phyloP scores from a whole-genome alignment of 768 basidiomycete genomes.

The Mycena rebaudengoi region DNA sequence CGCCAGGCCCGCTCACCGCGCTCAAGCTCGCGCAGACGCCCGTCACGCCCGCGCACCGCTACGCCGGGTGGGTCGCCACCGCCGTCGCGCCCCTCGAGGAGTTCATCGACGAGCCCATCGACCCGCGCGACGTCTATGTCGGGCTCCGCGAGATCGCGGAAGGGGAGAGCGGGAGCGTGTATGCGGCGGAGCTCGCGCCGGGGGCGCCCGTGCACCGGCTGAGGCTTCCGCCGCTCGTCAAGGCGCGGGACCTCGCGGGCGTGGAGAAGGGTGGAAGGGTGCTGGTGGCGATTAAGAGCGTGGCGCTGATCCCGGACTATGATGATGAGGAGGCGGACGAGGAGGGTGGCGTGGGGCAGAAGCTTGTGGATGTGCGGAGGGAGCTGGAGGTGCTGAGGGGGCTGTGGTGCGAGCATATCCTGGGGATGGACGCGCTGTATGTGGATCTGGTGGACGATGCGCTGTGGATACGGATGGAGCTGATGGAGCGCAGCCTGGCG shows the following conservation, averaged over 20 bases:
- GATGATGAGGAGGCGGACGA: too few relatives aligned
- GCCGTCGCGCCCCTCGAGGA: conserved; percentile 66
- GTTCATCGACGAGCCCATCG: conserved; percentile 68
- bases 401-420: conserved; percentile 66
- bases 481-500: conserved; percentile 89
- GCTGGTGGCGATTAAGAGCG: conserved; percentile 81
- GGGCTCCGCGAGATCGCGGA: conserved; percentile 84
- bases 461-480: conserved; percentile 89
- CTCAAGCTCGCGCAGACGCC: conserved; percentile 25
- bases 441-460: conserved; percentile 71
- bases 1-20: conserved; percentile 31
- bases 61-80: conserved; percentile 69
- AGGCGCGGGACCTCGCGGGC: conserved; percentile 49
- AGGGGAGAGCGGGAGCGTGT: conserved; percentile 83
- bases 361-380: conserved; percentile 67
- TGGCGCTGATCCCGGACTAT: conserved; percentile 67
- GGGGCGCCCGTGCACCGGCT: conserved; percentile 48
- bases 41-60: conserved; percentile 50
- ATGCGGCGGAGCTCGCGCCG: conserved; percentile 41
- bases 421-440: conserved; percentile 75
- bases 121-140: conserved; percentile 71
- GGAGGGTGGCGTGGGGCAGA: conserved; percentile 65
- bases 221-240: conserved; percentile 47
- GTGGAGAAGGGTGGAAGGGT: conserved; percentile 42
- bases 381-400: conserved; percentile 70